A percentile compares a stretch with the other conserved stretches of the same genome.
phyloP scores from a whole-genome alignment of 306 rosid species.

The Echinosophora koreensis region DNA sequence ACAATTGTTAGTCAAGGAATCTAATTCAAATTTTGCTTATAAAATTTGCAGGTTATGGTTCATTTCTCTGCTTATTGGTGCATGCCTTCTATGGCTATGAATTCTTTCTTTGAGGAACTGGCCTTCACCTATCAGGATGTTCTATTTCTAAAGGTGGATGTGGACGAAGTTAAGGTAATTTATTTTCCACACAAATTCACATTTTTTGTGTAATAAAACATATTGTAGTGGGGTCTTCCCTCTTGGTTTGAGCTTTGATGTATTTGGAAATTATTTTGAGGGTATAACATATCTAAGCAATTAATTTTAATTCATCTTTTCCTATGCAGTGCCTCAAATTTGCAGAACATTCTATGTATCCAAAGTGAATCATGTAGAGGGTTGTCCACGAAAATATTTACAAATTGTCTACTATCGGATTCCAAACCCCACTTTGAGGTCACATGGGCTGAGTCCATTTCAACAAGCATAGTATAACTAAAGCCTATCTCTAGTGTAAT shows the following conservation, averaged over 20 bases:
- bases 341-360: constrained; percentile 28
- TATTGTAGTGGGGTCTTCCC: neutral
- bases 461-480: constrained; percentile 3
- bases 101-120: constrained; percentile 51
- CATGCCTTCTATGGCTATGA: constrained; percentile 58
- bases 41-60: constrained; percentile 55
- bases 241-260: neutral
- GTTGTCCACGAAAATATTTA: neutral
- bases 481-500: neutral
- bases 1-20: constrained; percentile 36
- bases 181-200: neutral
- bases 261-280: constrained; percentile 10
- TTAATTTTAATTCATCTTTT: constrained; percentile 29
- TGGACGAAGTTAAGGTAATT: constrained; percentile 61
- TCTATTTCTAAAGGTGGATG: constrained; percentile 58
- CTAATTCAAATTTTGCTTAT: constrained; percentile 22
- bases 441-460: constrained; percentile 28
- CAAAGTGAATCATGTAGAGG: neutral
- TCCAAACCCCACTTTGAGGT: constrained; percentile 42
- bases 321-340: constrained; percentile 12
- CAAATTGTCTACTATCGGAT: constrained; percentile 31
- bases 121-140: constrained; percentile 49
- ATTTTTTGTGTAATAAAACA: neutral
- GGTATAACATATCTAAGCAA: neutral
- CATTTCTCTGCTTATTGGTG: constrained; percentile 66